Evolutionary conservation across 768 basidiomycete genomes (phyloP), one percentile per base, ranked within the genome.

Genomic region (Russula foetens): DNA sequence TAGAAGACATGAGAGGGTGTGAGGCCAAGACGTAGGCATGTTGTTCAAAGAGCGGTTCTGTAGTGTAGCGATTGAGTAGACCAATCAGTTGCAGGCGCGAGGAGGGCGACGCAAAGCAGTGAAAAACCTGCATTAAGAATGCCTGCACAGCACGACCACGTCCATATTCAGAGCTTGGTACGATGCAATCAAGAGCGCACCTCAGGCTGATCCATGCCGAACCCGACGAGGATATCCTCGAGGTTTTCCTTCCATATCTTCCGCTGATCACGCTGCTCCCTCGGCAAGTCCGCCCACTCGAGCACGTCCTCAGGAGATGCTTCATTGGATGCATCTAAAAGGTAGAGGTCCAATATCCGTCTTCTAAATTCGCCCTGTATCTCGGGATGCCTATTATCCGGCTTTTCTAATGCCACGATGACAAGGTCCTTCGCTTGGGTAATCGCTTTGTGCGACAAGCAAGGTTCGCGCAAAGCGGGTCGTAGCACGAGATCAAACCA

Each of bases 401-500:
- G 77, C 41, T 73, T 70, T 67, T 79, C 75, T 11, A 90, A 73
- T 11, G 86, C 86, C 39, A 77, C 76, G 26, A 87, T 72, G 64
- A 91, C 79, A 24, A 92, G 78, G 39, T 87, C 85, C 71, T 86
- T 88, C 29, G 89, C 90, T 68, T 86, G 76, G 52, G 79, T 77
- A 21, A 84, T 76, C 6, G 85, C 78, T 24, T 74, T 65, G 0
- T 78, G 80, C 3, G 87, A 76, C 21, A 92, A 74, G 64, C 78
- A 83, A 39, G 88, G 84, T 69, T 90, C 85, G 50, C 88, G 84
- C 56, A 92, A 76, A 29, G 89, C 86, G 26, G 88, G 86, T 35
- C 90, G 84, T 3, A 92, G 76, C 28, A 88, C 77, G 35, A 88
- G 78, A 69, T 92, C 89, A 70, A 90, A 92, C 91, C 91, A 92